Base-by-base conservation (phyloP, 1,139 yeast species). In the Saccharomyces pastorianus region DNA sequence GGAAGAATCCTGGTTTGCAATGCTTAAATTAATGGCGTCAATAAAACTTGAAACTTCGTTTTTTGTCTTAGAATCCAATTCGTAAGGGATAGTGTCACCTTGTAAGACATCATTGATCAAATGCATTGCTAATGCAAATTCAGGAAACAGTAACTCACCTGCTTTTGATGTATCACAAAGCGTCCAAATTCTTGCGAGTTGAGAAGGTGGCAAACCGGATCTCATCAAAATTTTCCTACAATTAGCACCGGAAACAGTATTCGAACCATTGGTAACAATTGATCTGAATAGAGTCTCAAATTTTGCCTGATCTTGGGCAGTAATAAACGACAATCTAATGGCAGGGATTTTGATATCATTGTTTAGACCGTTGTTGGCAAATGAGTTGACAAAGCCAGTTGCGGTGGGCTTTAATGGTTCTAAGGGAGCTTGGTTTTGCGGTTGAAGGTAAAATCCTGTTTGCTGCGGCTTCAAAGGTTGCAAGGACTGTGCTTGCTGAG, bases 51-150 rank as follows among this genome's bases (percentile, higher is more conserved):
- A 79, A 8, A 93, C 97, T 70, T 93, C 98, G 66, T 88, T 88
- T 62, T 75, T 75, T 74, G 91, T 81, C 61, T 79, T 83, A 20
- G 80, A 81, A 25, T 95, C 96, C 59, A 93, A 73, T 29, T 75
- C 76, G 44, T 76, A 76, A 1, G 99, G 98, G 55, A 91, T 75
- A 1, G 85, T 75, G 56, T 85, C 88, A 27, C 96, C 96, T 63
- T 83, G 82, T 62, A 88, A 76, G 0, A 86, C 86, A 66, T 82
- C 72, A 61, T 88, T 87, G 67, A 96, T 90, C 61, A 93, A 77
- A 69, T 89, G 95, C 77, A 93, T 83, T 17, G 96, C 95, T 63
- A 91, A 76, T 11, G 96, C 96, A 74, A 93, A 93, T 69, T 93
- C 98, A 0, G 99, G 99, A 65, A 91, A 93, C 59, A 93, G 73